phyloP scores from a whole-genome alignment of 352 stramenopile genomes.

The Phytopythium litorale region DNA sequence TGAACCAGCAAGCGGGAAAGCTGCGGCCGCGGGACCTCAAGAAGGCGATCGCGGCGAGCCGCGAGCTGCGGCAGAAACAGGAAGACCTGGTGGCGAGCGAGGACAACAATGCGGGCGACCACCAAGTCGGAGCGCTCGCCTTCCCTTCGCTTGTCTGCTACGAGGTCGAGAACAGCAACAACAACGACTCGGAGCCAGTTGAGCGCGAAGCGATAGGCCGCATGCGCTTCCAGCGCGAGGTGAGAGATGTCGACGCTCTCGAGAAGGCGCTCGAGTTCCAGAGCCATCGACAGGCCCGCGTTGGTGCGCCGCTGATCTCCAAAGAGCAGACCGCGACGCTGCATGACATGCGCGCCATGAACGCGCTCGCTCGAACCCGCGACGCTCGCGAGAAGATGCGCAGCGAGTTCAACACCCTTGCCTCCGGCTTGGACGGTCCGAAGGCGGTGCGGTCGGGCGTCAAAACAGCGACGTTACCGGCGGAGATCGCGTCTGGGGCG shows the following conservation, averaged over 20 bases:
- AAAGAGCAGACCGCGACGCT: constrained; percentile 41
- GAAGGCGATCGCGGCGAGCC: constrained; percentile 79
- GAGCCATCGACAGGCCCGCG: constrained; percentile 47
- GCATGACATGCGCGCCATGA: constrained; percentile 39
- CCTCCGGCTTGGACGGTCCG: constrained; percentile 9
- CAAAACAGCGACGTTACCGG: constrained; percentile 39
- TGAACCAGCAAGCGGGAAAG: constrained; percentile 88
- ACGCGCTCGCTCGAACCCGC: constrained; percentile 18
- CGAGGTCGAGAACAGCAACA: constrained; percentile 33
- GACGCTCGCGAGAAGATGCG: constrained; percentile 46
- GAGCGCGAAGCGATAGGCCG: constrained; percentile 41
- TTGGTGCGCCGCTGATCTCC: constrained; percentile 61
- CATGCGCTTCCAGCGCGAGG: constrained; percentile 83
- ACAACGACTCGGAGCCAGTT: neutral
- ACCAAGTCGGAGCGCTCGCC: constrained; percentile 25
- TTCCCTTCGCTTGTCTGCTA: constrained; percentile 56
- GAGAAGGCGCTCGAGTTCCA: constrained; percentile 87
- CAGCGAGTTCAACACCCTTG: constrained; percentile 26
- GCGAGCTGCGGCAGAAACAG: constrained; percentile 58
- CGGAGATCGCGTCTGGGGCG: constrained; percentile 23
- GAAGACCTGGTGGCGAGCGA: constrained; percentile 31
- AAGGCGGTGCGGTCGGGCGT: neutral
- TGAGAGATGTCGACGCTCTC: constrained; percentile 59
- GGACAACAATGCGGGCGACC: constrained; percentile 6
- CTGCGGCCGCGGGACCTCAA: constrained; percentile 90